phyloP scores from a whole-genome alignment of 1,284 basidiomycete genomes.

The Ceratobasidium papillatum region DNA sequence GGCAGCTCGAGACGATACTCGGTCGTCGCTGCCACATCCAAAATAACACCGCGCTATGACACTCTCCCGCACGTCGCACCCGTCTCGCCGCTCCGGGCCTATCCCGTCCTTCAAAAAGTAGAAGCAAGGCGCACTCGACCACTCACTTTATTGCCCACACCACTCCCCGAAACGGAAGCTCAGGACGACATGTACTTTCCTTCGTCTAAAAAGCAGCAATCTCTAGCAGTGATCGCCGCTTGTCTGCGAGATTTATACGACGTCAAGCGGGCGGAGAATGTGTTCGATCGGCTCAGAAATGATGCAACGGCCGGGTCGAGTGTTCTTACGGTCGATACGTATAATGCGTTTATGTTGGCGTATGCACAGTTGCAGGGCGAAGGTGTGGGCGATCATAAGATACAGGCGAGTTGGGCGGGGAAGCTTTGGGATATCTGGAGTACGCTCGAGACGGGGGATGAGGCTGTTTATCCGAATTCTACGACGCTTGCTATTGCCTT shows the following conservation, averaged over 20 bases:
- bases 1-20: slow-evolving; percentile 32
- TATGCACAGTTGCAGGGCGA: slow-evolving; percentile 67
- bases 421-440: slow-evolving; percentile 67
- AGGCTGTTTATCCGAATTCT: slow-evolving; percentile 62
- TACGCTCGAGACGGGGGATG: slow-evolving; percentile 61
- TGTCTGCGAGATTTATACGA: slow-evolving; percentile 78
- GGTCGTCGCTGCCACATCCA: slow-evolving; percentile 1
- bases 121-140: slow-evolving; percentile 29
- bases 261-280: slow-evolving; percentile 70
- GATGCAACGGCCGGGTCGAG: slow-evolving; percentile 48
- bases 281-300: slow-evolving; percentile 69
- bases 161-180: slow-evolving; percentile 60
- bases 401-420: slow-evolving; percentile 62
- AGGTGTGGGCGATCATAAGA: slow-evolving; percentile 49
- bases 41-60: neutral
- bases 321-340: slow-evolving; percentile 56
- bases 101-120: slow-evolving; percentile 9
- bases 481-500: slow-evolving; percentile 75
- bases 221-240: slow-evolving; percentile 77
- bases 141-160: slow-evolving; percentile 63
- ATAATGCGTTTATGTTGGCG: slow-evolving; percentile 67
- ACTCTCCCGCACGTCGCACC: neutral
- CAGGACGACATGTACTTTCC: slow-evolving; percentile 68
- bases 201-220: slow-evolving; percentile 70
- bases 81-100: slow-evolving; percentile 22